Percentiles rank a stretch among this genome's conserved stretches.
phyloP scores from a whole-genome alignment of 73 alveolate species.

The Durusdinium trenchii region DNA sequence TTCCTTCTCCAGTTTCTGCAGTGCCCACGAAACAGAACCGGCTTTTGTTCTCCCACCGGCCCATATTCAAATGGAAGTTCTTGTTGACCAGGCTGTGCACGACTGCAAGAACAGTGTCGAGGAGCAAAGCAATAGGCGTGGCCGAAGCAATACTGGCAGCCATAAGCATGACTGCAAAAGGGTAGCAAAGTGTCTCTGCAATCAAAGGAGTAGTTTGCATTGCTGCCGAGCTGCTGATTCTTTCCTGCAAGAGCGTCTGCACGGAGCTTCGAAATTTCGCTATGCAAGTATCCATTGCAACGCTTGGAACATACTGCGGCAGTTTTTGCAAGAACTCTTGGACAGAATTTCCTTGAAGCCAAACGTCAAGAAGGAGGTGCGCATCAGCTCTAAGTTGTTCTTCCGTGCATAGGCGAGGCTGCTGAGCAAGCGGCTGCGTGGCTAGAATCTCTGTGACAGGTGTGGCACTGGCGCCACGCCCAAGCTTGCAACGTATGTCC shows the following conservation, averaged over 20 bases:
- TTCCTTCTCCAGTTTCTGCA: background rate
- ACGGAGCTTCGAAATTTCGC: background rate
- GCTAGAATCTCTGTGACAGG: too few relatives aligned
- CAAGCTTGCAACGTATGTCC: background rate
- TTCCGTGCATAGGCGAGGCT: background rate
- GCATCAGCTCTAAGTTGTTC: background rate
- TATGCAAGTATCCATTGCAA: background rate
- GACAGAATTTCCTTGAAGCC: background rate
- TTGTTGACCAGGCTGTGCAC: background rate
- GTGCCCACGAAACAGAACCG: conserved; percentile 7
- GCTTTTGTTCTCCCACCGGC: conserved; percentile 16
- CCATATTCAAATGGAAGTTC: background rate
- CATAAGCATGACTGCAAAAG: background rate
- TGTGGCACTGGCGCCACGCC: background rate
- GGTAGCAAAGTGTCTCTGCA: conserved; percentile 14
- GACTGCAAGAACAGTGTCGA: background rate
- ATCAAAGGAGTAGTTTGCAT: background rate
- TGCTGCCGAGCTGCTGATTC: conserved; percentile 8
- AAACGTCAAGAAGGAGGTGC: background rate
- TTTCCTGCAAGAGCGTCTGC: background rate
- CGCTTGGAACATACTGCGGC: background rate
- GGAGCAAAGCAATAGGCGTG: background rate
- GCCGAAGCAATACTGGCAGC: conserved; percentile 31
- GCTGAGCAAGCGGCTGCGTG: background rate
- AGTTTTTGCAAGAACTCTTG: background rate